These are phyloP conservation scores for Beauveria asiatica DNA, from an alignment of 2,329 filamentous ascomycete genomes.

Conservation along the genomic window DNA sequence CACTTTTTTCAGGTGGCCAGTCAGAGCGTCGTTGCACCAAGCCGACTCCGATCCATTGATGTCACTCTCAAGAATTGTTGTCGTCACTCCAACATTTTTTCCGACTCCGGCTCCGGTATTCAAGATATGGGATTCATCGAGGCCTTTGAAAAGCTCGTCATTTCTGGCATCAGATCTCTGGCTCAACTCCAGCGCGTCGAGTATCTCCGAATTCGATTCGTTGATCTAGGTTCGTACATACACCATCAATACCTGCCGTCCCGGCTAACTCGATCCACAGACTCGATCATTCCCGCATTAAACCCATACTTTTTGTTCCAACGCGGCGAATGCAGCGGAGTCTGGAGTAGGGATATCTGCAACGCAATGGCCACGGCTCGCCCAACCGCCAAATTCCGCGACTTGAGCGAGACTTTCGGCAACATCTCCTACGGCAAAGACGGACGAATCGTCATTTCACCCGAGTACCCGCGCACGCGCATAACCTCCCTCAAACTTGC, in stretches of 20 bases:
- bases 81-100: constrained; percentile 43
- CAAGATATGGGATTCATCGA: constrained; percentile 64
- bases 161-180: constrained; percentile 54
- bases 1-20: constrained; percentile 55
- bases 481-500: constrained; percentile 48
- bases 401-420: constrained; percentile 57
- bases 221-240: constrained; percentile 53
- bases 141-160: constrained; percentile 60
- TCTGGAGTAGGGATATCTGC: constrained; percentile 65
- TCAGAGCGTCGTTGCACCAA: constrained; percentile 38
- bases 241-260: not conserved
- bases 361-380: constrained; percentile 49
- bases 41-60: constrained; percentile 56
- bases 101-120: constrained; percentile 60
- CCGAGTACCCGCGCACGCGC: constrained; percentile 44
- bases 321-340: constrained; percentile 53
- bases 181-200: constrained; percentile 50
- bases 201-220: constrained; percentile 63
- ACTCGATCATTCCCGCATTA: constrained; percentile 60
- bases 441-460: constrained; percentile 46
- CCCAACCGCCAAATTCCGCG: constrained; percentile 49
- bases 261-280: constrained; percentile 28
- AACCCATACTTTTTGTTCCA: constrained; percentile 65
- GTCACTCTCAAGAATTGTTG: constrained; percentile 70
- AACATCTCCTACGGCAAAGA: constrained; percentile 52